Percentiles rank a stretch among this genome's conserved stretches.
Evolutionary conservation across 2,329 filamentous ascomycete genomes (phyloP).

Genomic region (Calonectria pseudoreteaudii): DNA sequence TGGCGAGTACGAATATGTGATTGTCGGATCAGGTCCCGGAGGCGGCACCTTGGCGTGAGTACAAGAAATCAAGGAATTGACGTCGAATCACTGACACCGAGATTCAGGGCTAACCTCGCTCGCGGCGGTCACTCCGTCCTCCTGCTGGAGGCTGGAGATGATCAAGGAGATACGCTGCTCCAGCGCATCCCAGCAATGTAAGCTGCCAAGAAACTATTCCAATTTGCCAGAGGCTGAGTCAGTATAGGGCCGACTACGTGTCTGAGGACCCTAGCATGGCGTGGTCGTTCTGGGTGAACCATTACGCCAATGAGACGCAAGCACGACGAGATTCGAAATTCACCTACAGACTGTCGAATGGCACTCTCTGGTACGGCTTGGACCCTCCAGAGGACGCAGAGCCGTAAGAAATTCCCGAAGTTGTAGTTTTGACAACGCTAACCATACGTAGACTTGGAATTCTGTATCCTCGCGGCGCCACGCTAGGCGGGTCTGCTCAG

Average conservation of each 20-base stretch:
- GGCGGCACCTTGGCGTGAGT: conserved; percentile 62
- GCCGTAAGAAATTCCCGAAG: conserved; percentile 23
- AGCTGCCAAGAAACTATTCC: not conserved
- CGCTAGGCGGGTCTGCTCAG: conserved; percentile 32
- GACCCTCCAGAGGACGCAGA: conserved; percentile 47
- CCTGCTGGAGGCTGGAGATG: conserved; percentile 68
- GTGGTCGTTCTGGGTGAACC: conserved; percentile 72
- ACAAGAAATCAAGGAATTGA: not conserved
- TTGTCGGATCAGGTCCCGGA: conserved; percentile 67
- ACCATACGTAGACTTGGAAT: conserved; percentile 26
- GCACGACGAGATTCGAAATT: conserved; percentile 35
- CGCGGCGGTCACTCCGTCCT: conserved; percentile 66
- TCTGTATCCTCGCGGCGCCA: conserved; percentile 38
- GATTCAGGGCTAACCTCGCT: conserved; percentile 58
- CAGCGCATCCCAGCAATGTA: conserved; percentile 32
- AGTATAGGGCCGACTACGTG: conserved; percentile 13
- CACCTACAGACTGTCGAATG: conserved; percentile 33
- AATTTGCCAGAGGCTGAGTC: not conserved
- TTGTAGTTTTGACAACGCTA: not conserved
- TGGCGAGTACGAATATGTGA: conserved; percentile 65
- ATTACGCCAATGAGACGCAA: conserved; percentile 56
- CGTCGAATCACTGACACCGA: not conserved
- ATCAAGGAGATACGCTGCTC: conserved; percentile 52
- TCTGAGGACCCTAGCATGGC: conserved; percentile 34
- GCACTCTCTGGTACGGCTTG: conserved; percentile 34